Evolutionary conservation across 2,329 filamentous ascomycete genomes (phyloP), one percentile per base, ranked within the genome.

Genomic region (Fusarium vanettenii): DNA sequence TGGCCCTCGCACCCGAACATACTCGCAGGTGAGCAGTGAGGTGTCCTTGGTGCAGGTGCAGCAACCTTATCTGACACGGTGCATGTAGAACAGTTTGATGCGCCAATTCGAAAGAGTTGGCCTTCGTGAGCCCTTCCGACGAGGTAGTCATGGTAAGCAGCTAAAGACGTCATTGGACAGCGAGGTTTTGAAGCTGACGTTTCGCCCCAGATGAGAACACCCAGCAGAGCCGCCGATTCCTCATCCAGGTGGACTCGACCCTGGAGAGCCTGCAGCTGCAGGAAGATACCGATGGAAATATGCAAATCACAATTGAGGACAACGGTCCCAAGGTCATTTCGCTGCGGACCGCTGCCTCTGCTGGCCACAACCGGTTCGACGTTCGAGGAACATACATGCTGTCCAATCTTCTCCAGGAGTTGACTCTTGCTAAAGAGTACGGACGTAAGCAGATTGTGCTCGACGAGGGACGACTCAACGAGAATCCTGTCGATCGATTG

Each of bases 291-390:
- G 95, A 99, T 84, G 88, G 90, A 66, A 98, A 99, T 83, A 94
- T 95, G 88, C 95, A 98, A 83, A 99, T 99, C 82, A 99, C 97
- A 33, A 97, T 98, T 78, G 97, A 98, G 81, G 97, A 99, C 84
- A 90, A 91, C 74, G 97, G 97, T 0, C 96, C 97, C 60, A 99
- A 98, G 89, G 92, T 95, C 55, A 89, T 98, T 64, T 92, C 93
- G 41, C 87, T 98, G 41, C 93, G 95, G 74, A 98, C 96, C 4
- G 93, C 94, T 31, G 92, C 90, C 25, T 98, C 95, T 39, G 94
- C 93, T 76, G 96, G 95, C 48, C 91, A 94, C 86, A 96, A 95
- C 80, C 92, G 92, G 73, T 95, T 96, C 83, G 95, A 98, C 81
- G 91, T 99, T 72, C 93, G 96, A 75, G 97, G 97, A 79, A 98